Evolutionary conservation across 73 alveolate genomes (phyloP).

Genomic region (Paramecium sonneborni): DNA sequence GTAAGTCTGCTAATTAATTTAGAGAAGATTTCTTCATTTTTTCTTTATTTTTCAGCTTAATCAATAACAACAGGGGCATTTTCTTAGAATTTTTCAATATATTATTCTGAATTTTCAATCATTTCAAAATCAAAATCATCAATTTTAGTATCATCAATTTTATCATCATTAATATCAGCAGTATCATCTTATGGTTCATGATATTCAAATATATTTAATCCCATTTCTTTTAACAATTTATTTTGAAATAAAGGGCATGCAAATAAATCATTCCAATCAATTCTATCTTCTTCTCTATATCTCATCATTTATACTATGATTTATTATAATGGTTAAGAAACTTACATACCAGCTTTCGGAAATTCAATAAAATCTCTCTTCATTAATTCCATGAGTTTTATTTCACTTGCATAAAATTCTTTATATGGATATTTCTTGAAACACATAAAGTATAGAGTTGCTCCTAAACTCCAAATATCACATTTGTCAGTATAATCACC

Average conservation of each 20-base stretch:
- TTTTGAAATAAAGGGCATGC: not conserved
- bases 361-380: conserved; percentile 17
- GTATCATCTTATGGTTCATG: not conserved
- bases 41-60: conserved; percentile 41
- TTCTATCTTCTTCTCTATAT: conserved; percentile 60
- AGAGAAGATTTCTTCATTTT: not conserved
- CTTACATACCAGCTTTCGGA: conserved; percentile 37
- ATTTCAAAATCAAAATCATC: conserved; percentile 50
- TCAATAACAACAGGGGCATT: not conserved
- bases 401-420: conserved; percentile 47
- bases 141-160: not conserved
- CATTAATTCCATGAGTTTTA: conserved; percentile 32
- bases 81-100: not conserved
- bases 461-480: conserved; percentile 90
- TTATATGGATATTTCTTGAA: conserved; percentile 80
- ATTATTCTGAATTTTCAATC: conserved; percentile 22
- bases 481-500: conserved; percentile 57
- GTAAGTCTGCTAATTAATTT: conserved; percentile 30
- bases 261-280: conserved; percentile 53
- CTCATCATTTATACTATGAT: conserved; percentile 34
- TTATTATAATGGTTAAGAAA: not conserved
- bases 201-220: conserved; percentile 7
- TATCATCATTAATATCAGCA: not conserved
- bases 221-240: not conserved
- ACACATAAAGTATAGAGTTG: conserved; percentile 82